Evolutionary conservation across 1,139 yeast species (phyloP), one percentile per base, ranked within the genome.

Genomic region (Candida neerlandica): DNA sequence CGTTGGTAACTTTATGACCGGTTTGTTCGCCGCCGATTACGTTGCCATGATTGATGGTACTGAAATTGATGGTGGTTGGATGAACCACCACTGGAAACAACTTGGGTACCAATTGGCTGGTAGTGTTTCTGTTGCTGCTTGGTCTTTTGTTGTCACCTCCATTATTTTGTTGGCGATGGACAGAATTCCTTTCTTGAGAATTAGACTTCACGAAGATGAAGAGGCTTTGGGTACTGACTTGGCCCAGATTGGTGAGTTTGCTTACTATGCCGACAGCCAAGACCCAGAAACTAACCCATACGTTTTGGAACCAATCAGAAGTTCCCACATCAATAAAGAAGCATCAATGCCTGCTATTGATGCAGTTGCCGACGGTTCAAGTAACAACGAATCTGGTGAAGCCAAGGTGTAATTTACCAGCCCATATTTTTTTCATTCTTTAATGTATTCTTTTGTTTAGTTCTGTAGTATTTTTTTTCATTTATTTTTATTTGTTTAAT

Each of bases 71-170:
- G 96, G 97, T 62, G 98, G 99, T 51, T 92, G 99, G 98, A 74
- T 92, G 62, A 90, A 89, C 78, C 95, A 89, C 65, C 85, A 91
- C 78, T 92, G 80, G 71, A 80, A 75, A 51, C 98, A 92, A 77
- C 84, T 92, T 55, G 97, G 97, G 52, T 91, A 86, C 77, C 98
- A 92, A 76, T 77, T 92, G 59, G 97, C 98, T 42, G 97, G 90
- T 48, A 79, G 86, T 56, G 74, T 79, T 55, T 78, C 96, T 23
- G 82, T 86, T 53, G 84, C 86, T 55, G 82, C 82, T 26, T 92
- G 96, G 95, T 80, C 96, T 11, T 89, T 89, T 64, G 80, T 72
- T 14, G 80, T 91, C 49, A 90, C 97, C 34, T 78, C 86, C 5
- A 75, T 89, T 50, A 77, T 92, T 47, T 78, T 94, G 56, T 69